These are phyloP conservation scores for Trichoderma endophyticum DNA, from an alignment of 2,329 filamentous ascomycete genomes.

Conservation along the genomic window DNA sequence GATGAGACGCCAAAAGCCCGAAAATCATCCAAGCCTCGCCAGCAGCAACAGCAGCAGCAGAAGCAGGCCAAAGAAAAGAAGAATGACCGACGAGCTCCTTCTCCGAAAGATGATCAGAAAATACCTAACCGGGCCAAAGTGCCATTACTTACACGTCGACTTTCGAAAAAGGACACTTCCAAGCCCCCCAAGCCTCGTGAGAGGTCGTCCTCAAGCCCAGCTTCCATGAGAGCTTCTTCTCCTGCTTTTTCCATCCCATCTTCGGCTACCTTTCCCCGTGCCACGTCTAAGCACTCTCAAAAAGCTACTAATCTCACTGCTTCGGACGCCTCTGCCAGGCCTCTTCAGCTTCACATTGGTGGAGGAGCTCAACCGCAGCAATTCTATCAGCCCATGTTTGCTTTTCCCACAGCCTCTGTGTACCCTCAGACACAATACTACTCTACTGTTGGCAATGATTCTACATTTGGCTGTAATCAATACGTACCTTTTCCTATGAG, in stretches of 20 bases:
- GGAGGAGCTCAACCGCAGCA: background rate
- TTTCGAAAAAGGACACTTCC: background rate
- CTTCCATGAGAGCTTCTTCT: background rate
- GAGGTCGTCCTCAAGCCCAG: constrained; percentile 6
- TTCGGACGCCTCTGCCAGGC: background rate
- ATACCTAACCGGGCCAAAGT: background rate
- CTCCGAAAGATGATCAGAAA: background rate
- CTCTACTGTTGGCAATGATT: background rate
- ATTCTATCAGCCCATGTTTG: constrained; percentile 15
- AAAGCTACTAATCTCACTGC: background rate
- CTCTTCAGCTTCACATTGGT: background rate
- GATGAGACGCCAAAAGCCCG: constrained; percentile 1
- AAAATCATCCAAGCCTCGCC: background rate
- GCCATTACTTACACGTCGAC: background rate
- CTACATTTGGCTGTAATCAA: background rate
- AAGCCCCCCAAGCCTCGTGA: background rate
- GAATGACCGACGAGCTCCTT: background rate
- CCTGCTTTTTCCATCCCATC: constrained; percentile 11
- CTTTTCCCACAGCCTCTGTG: constrained; percentile 8
- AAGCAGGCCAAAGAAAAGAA: background rate
- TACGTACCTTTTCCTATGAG: background rate
- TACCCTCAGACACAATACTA: background rate
- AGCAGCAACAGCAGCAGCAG: background rate
- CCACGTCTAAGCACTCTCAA: background rate
- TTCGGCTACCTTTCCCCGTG: constrained; percentile 15